These are phyloP conservation scores for Musa itinerans DNA, from an alignment of 176 grass and related monocot species.

Conservation along the genomic window DNA sequence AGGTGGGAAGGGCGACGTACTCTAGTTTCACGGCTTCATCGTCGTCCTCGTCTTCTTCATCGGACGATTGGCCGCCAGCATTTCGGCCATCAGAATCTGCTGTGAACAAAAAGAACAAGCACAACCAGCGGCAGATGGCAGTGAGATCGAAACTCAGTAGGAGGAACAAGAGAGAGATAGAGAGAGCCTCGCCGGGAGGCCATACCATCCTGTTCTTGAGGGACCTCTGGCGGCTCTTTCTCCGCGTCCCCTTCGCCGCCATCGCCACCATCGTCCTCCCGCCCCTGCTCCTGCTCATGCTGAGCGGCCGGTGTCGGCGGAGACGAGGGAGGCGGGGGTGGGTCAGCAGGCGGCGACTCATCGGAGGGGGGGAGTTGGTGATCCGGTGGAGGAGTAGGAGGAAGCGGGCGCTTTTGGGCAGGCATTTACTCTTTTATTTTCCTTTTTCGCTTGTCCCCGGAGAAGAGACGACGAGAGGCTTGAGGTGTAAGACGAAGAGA, in stretches of 20 bases:
- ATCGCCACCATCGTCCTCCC: background rate
- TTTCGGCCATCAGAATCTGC: background rate
- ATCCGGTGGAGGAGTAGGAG: background rate
- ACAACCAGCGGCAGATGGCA: background rate
- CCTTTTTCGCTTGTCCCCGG: background rate
- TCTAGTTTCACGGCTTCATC: background rate
- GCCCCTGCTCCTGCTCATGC: background rate
- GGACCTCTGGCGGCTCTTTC: background rate
- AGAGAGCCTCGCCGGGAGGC: background rate
- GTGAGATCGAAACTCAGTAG: background rate
- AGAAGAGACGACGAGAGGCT: background rate
- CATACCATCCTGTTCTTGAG: background rate
- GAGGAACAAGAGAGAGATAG: background rate
- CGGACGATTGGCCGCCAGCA: background rate
- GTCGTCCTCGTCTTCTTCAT: background rate
- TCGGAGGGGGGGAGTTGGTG: background rate
- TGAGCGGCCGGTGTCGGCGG: background rate
- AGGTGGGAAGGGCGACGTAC: background rate
- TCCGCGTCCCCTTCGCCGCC: background rate
- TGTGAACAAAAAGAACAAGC: background rate
- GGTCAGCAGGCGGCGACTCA: background rate
- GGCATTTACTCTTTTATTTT: slow-evolving; percentile 9
- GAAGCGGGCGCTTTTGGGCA: slow-evolving; percentile 32
- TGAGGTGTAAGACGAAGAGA: background rate
- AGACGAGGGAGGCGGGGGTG: background rate